Conservation (phyloP, 768 basidiomycete genomes). For the Paxillus ammoniavirescens region DNA sequence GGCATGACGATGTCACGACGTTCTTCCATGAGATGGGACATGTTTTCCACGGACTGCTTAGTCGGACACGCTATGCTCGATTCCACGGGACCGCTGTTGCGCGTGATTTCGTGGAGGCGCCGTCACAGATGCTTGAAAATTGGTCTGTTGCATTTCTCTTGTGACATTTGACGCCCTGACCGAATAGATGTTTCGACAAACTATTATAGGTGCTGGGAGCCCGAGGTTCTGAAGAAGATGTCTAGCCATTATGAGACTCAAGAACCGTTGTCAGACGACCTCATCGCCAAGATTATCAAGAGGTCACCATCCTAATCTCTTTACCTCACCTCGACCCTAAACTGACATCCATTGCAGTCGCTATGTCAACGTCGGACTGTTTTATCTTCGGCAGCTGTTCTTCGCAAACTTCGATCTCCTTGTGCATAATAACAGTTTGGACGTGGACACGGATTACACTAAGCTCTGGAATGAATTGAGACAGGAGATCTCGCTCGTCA, state of each 20-base stretch:
- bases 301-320: conserved; percentile 42
- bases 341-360: conserved; percentile 38
- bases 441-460: conserved; percentile 65
- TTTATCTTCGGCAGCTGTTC: conserved; percentile 70
- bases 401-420: conserved; percentile 45
- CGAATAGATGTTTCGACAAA: background rate
- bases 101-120: conserved; percentile 85
- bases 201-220: conserved; percentile 71
- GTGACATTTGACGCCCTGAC: background rate
- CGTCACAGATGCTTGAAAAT: conserved; percentile 91
- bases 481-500: conserved; percentile 67
- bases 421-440: conserved; percentile 39
- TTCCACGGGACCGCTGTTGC: conserved; percentile 86
- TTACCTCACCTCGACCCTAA: background rate
- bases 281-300: conserved; percentile 75
- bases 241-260: conserved; percentile 77
- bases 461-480: conserved; percentile 74
- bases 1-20: conserved; percentile 85
- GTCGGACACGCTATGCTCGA: conserved; percentile 63
- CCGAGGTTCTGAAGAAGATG: conserved; percentile 70
- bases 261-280: conserved; percentile 63
- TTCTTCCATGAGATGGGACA: conserved; percentile 93
- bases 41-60: conserved; percentile 68
- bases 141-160: conserved; percentile 47
- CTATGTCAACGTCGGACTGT: conserved; percentile 81